Evolutionary conservation across 139 green algal genomes (phyloP).

Genomic region (Raphidocelis subcapitata): DNA sequence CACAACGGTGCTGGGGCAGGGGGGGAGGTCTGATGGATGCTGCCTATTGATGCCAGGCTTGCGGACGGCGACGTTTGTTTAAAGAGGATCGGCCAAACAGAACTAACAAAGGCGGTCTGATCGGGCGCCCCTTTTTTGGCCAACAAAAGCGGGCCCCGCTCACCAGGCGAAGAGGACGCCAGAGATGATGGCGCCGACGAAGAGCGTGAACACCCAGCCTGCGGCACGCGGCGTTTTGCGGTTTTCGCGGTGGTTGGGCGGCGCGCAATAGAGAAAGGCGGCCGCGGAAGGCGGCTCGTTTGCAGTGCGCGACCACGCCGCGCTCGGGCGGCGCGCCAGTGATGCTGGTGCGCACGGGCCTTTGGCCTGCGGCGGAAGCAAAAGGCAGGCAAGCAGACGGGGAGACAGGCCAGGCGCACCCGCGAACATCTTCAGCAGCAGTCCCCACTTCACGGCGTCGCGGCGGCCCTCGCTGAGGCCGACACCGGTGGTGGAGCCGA

Average conservation of each 20-base stretch:
- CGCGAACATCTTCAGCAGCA: slow-evolving; percentile 22
- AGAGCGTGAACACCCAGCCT: slow-evolving; percentile 10
- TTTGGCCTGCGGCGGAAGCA: not conserved
- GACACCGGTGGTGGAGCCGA: slow-evolving; percentile 53
- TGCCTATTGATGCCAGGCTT: no score
- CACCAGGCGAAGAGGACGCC: slow-evolving; percentile 15
- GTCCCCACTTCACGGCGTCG: slow-evolving; percentile 19
- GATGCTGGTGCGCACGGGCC: not conserved
- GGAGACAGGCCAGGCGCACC: not conserved
- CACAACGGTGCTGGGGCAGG: no score
- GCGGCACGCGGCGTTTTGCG: not conserved
- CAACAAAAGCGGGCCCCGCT: no score
- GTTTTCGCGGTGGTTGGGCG: no score
- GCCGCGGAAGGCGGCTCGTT: no score
- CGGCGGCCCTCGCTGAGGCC: slow-evolving; percentile 51
- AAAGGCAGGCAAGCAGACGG: not conserved
- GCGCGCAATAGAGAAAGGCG: no score
- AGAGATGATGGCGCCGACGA: slow-evolving; percentile 14
- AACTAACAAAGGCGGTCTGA: no score
- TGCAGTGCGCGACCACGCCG: not conserved
- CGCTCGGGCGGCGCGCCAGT: not conserved
- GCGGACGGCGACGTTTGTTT: no score
- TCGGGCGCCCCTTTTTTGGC: no score
- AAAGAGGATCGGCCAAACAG: no score
- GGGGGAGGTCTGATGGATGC: no score